A percentile compares a stretch with the other conserved stretches of the same genome.
Evolutionary conservation across 495 filamentous ascomycete species (phyloP).

Genomic region (Cenococcum geophilum): DNA sequence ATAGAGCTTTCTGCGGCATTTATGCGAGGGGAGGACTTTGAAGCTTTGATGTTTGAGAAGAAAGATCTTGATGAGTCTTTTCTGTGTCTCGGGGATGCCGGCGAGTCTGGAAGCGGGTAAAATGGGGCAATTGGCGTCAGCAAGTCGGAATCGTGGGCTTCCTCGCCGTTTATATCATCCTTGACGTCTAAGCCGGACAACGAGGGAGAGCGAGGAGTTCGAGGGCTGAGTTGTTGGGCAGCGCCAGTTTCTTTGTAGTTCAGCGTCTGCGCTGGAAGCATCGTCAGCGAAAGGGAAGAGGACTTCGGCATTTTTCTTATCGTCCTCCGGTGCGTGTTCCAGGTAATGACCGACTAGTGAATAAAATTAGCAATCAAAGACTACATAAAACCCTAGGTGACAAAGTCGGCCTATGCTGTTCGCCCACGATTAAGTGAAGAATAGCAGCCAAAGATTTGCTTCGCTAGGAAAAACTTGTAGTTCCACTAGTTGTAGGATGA

Average conservation of each 20-base stretch:
- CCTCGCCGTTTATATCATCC: neutral
- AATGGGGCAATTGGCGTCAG: constrained; percentile 50
- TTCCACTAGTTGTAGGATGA: neutral
- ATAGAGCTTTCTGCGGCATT: constrained; percentile 29
- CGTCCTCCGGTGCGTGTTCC: constrained; percentile 14
- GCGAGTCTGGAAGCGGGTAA: constrained; percentile 47
- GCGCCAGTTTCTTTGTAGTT: constrained; percentile 19
- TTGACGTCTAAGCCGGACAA: neutral
- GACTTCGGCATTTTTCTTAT: constrained; percentile 33
- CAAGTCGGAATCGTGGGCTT: constrained; percentile 25
- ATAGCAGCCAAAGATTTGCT: neutral
- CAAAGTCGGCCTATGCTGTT: neutral
- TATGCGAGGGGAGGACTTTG: constrained; percentile 47
- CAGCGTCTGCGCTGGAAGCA: constrained; percentile 7
- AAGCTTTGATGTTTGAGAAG: constrained; percentile 52
- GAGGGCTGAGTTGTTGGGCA: constrained; percentile 16
- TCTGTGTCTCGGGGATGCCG: constrained; percentile 44
- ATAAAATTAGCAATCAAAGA: neutral
- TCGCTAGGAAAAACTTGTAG: neutral
- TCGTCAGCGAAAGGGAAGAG: constrained; percentile 30
- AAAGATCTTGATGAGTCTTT: constrained; percentile 52
- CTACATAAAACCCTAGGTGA: neutral
- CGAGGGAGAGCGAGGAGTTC: constrained; percentile 21
- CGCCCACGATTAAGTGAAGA: constrained; percentile 7
- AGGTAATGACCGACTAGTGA: constrained; percentile 17